Conservation (phyloP, 192 early-diverging fungal species). For the Rhizoclosmatium sp. region DNA sequence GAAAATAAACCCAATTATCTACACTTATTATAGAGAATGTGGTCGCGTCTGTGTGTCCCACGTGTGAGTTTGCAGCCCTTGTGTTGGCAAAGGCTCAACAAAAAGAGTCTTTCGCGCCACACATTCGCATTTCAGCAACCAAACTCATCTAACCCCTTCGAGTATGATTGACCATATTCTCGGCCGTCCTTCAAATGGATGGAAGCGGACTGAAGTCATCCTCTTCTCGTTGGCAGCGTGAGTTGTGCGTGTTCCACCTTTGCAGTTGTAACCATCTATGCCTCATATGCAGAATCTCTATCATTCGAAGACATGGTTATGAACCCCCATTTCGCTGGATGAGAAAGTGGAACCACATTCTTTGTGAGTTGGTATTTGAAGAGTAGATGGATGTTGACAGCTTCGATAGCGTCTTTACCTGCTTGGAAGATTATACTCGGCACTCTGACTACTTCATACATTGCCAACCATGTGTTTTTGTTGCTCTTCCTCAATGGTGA, state of each 20-base stretch:
- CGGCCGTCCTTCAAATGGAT: conserved; percentile 87
- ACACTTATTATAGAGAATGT: background rate
- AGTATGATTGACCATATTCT: conserved; percentile 91
- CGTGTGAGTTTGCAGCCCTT: too few relatives aligned
- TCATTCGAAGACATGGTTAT: conserved; percentile 30
- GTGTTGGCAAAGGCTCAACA: too few relatives aligned
- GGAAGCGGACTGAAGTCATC: conserved; percentile 81
- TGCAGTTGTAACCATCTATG: too few relatives aligned
- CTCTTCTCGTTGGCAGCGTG: conserved; percentile 62
- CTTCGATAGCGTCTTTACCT: conserved; percentile 50
- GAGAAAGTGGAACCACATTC: conserved; percentile 30
- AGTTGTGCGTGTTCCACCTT: background rate
- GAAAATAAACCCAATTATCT: background rate
- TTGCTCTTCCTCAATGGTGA: conserved; percentile 76
- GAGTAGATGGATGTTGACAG: background rate
- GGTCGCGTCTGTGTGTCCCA: too few relatives aligned
- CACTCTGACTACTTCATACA: conserved; percentile 70
- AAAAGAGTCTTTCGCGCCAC: too few relatives aligned
- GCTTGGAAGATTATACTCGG: conserved; percentile 81
- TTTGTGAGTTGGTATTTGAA: conserved; percentile 23
- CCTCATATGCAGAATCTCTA: background rate
- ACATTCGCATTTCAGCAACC: too few relatives aligned
- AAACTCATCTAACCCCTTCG: too few relatives aligned
- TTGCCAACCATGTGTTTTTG: conserved; percentile 73
- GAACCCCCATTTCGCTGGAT: conserved; percentile 30